phyloP scores from a whole-genome alignment of 2,329 filamentous ascomycete genomes.

The Clarireedia homoeocarpa region DNA sequence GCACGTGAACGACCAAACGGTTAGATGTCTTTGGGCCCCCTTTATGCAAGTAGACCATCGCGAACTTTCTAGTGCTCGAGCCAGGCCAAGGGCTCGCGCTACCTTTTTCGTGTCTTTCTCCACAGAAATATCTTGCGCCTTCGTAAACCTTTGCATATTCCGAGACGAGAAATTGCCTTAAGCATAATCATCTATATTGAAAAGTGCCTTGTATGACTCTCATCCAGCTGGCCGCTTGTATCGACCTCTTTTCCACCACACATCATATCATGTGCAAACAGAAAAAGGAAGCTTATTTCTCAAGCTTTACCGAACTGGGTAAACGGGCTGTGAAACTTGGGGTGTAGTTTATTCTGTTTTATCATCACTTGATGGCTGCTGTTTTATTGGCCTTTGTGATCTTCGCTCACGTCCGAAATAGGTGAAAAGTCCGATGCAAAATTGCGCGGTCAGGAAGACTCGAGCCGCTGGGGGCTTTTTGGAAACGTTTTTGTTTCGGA shows the following conservation, averaged over 20 bases:
- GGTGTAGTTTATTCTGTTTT: not conserved
- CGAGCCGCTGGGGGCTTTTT: slow-evolving; percentile 3
- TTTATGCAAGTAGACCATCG: no score
- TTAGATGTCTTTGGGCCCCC: no score
- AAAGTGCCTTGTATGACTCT: no score
- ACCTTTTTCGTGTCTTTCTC: not conserved
- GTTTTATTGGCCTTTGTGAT: not conserved
- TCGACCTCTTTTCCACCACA: no score
- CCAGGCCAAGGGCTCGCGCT: no score
- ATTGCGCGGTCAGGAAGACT: slow-evolving; percentile 7
- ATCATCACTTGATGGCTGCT: no score
- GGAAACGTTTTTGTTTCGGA: slow-evolving; percentile 2
- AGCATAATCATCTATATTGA: no score
- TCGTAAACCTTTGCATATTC: not conserved
- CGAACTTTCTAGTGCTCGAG: no score
- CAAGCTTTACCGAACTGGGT: not conserved
- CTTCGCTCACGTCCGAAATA: not conserved
- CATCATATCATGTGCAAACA: not conserved
- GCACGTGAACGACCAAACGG: no score
- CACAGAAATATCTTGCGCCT: not conserved
- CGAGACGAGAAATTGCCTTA: not conserved
- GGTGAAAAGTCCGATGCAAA: slow-evolving; percentile 6
- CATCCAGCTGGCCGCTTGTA: no score
- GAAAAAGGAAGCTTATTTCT: not conserved
- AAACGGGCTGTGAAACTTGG: not conserved